A percentile compares a stretch with the other conserved stretches of the same genome.
Evolutionary conservation across 2,329 filamentous ascomycete genomes (phyloP).

Genomic region (Colletotrichum orbiculare): DNA sequence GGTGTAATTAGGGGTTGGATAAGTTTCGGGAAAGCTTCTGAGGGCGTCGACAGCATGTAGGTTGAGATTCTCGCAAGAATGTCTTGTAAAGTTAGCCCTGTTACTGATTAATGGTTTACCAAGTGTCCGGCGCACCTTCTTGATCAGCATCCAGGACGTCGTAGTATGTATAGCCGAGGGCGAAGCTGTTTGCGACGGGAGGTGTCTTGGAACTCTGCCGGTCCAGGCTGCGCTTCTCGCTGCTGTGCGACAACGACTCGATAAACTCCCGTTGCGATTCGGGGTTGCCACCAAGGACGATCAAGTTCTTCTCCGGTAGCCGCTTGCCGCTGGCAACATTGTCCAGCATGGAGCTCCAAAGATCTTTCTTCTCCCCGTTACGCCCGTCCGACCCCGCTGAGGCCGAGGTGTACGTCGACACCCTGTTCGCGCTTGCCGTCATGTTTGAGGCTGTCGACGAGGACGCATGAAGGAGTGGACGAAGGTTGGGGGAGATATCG

Average conservation of each 20-base stretch:
- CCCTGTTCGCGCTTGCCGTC: slow-evolving; percentile 64
- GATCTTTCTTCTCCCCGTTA: slow-evolving; percentile 82
- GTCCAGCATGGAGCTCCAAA: slow-evolving; percentile 95
- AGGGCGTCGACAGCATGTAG: slow-evolving; percentile 88
- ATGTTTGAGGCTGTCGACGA: slow-evolving; percentile 46
- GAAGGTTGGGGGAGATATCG: slow-evolving; percentile 2
- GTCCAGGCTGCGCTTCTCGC: slow-evolving; percentile 64
- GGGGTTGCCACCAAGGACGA: slow-evolving; percentile 85
- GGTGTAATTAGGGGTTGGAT: slow-evolving; percentile 86
- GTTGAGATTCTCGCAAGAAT: slow-evolving; percentile 89
- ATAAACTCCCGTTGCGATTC: slow-evolving; percentile 89
- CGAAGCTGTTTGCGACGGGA: slow-evolving; percentile 91
- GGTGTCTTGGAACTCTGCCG: slow-evolving; percentile 70
- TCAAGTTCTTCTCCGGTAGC: slow-evolving; percentile 89
- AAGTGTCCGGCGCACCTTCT: slow-evolving; percentile 71
- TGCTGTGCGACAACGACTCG: slow-evolving; percentile 68
- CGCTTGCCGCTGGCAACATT: slow-evolving; percentile 90
- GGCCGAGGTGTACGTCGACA: slow-evolving; percentile 68
- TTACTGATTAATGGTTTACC: no score
- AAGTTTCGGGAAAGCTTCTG: slow-evolving; percentile 83
- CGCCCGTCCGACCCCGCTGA: slow-evolving; percentile 65
- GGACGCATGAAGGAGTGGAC: slow-evolving; percentile 24
- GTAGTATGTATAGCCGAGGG: slow-evolving; percentile 93
- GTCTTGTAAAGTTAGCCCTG: slow-evolving; percentile 62
- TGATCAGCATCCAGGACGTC: slow-evolving; percentile 94